Base-by-base conservation (phyloP, 2,329 filamentous ascomycete species). In the Alternaria sp. region DNA sequence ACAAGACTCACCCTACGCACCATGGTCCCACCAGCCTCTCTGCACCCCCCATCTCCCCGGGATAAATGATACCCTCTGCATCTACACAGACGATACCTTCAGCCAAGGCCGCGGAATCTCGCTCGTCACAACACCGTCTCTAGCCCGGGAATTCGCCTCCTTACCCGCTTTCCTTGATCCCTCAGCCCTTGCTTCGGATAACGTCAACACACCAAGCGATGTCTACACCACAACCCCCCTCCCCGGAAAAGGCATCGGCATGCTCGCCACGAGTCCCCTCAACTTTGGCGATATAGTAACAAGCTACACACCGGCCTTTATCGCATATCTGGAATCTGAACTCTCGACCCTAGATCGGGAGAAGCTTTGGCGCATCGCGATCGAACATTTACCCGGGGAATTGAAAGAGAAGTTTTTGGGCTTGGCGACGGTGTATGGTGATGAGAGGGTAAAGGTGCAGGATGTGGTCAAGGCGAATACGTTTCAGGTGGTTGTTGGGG, bases 381-480 rank as follows among this genome's bases (percentile, higher is more conserved):
- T 79, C 11, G 51, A 65, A 21, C 75, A 75, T 20, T 63, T 79
- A 2, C 77, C 77, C 2, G 25, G 45, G 1, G 20, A 49, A 0
- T 71, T 71, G 0, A 65, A 65, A 21, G 49, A 66, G 0, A 47
- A 49, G 7, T 79, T 75, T 55, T 10, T 78, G 11, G 11, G 43
- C 1, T 64, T 79, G 5, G 68, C 70, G 4, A 71, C 65, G 33
- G 67, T 79, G 6, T 79, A 74, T 62, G 72, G 73, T 1, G 63
- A 76, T 37, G 55, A 63, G 10, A 64, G 69, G 10, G 68, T 79
- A 0, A 55, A 68, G 1, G 66, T 73, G 8, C 77, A 79, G 45
- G 78, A 79, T 62, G 70, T 80, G 26, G 73, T 78, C 6, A 78
- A 79, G 54, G 74, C 74, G 37, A 80, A 80, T 55, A 75, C 76